Base-by-base conservation (phyloP, 495 filamentous ascomycete species). In the Acidomyces sp. region DNA sequence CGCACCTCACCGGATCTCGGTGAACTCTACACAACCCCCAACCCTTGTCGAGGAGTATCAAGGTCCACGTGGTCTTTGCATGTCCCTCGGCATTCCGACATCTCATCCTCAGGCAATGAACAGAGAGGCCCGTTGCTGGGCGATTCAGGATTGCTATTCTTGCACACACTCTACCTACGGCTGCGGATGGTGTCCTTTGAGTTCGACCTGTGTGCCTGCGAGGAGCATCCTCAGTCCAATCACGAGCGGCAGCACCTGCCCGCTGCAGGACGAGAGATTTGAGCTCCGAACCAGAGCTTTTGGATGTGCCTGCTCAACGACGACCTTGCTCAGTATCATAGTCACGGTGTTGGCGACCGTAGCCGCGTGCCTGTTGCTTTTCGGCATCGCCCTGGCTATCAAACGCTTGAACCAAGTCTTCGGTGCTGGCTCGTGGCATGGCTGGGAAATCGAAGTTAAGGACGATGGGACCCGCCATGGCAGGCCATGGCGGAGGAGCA, bases 321-420 rank as follows among this genome's bases (percentile, higher is more conserved):
- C 34, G 2, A 49, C 40, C 7, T 22, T 49, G 9, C 41, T 49
- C 12, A 44, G 34, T 35, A 21, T 45, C 16, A 22, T 49, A 20
- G 46, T 39, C 16, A 49, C 46, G 1, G 29, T 49, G 4, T 49
- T 49, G 18, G 41, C 41, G 20, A 49, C 46, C 7, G 29, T 49
- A 22, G 40, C 31, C 6, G 40, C 41, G 2, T 29, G 43, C 11
- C 27, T 16, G 1, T 31, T 48, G 25, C 23, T 48, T 12, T 33
- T 16, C 12, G 38, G 39, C 10, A 5, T 43, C 12, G 33, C 19
- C 3, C 12, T 24, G 1, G 17, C 28, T 6, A 13, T 48, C 2
- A 11, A 30, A 2, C 11, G 24, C 1, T 4, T 37, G 12, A 43
- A 48, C 20, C 31, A 38, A 34, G 16, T 26, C 9, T 43, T 48